Evolutionary conservation across 2,329 filamentous ascomycete genomes (phyloP).

Genomic region (Epichloe uncinata): DNA sequence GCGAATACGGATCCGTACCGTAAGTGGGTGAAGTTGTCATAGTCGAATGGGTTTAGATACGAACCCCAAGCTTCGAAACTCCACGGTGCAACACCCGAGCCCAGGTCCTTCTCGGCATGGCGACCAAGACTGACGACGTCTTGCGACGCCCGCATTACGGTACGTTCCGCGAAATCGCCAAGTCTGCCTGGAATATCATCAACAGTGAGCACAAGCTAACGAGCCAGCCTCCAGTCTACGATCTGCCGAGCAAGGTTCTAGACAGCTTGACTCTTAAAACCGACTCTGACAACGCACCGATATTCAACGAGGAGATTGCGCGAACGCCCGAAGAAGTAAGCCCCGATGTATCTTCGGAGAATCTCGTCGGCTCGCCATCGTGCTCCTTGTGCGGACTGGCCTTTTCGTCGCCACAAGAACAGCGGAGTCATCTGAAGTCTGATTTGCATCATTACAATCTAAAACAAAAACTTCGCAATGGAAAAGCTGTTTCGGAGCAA

Average conservation of each 20-base stretch:
- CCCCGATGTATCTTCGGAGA: slow-evolving; percentile 17
- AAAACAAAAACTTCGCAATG: slow-evolving; percentile 74
- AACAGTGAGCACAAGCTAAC: not conserved
- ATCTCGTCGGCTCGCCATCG: slow-evolving; percentile 49
- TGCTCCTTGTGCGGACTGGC: slow-evolving; percentile 68
- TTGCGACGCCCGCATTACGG: slow-evolving; percentile 39
- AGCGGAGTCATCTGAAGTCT: slow-evolving; percentile 74
- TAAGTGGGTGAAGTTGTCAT: not conserved
- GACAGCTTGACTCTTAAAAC: slow-evolving; percentile 43
- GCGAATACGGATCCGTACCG: no score
- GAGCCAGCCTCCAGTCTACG: slow-evolving; percentile 51
- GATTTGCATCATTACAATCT: slow-evolving; percentile 91
- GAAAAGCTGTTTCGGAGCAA: slow-evolving; percentile 55
- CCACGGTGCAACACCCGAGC: no score
- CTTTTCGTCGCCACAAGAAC: slow-evolving; percentile 64
- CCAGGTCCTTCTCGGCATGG: slow-evolving; percentile 4
- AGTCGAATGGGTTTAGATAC: not conserved
- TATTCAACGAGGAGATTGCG: slow-evolving; percentile 10
- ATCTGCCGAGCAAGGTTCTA: slow-evolving; percentile 64
- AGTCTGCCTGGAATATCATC: not conserved
- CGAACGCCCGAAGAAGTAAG: slow-evolving; percentile 12
- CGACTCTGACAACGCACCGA: slow-evolving; percentile 16
- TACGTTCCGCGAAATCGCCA: slow-evolving; percentile 12
- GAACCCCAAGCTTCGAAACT: no score
- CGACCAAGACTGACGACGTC: slow-evolving; percentile 25